These are phyloP conservation scores for Yamadazyma philogaea DNA, from an alignment of 805 yeast species.

Conservation along the genomic window DNA sequence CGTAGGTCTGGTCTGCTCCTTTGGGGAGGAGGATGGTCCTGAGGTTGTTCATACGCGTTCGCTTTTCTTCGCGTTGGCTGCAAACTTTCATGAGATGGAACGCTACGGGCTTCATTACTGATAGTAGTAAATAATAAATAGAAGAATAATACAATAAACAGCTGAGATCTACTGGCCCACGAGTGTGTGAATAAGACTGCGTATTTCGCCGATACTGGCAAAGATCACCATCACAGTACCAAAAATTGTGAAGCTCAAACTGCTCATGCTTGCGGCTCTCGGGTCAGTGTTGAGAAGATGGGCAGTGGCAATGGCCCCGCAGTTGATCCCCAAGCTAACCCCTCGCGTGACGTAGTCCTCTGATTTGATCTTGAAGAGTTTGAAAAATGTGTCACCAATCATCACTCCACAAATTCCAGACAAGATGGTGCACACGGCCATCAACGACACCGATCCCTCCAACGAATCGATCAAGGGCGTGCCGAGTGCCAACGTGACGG, in stretches of 20 bases:
- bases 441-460: conserved; percentile 65
- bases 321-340: conserved; percentile 69
- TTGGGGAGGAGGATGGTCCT: conserved; percentile 14
- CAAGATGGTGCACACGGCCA: conserved; percentile 75
- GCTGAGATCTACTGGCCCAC: conserved; percentile 9
- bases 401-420: conserved; percentile 76
- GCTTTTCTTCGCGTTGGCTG: conserved; percentile 4
- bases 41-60: conserved; percentile 3
- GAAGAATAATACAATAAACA: not conserved
- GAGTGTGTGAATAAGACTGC: conserved; percentile 18
- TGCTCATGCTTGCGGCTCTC: conserved; percentile 76
- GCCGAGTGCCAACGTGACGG: conserved; percentile 77
- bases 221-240: conserved; percentile 72
- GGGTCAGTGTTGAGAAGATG: conserved; percentile 67
- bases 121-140: not conserved
- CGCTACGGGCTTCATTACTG: not conserved
- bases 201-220: conserved; percentile 50
- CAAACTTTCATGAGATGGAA: conserved; percentile 1
- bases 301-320: conserved; percentile 84
- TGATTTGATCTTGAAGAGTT: conserved; percentile 50
- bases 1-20: conserved; percentile 1
- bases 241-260: conserved; percentile 65
- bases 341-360: conserved; percentile 76
- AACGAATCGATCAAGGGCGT: conserved; percentile 67
- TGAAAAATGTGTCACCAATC: conserved; percentile 52